A percentile compares a stretch with the other conserved stretches of the same genome.
phyloP scores from a whole-genome alignment of 306 rosid species.

The Cicer bijugum region DNA sequence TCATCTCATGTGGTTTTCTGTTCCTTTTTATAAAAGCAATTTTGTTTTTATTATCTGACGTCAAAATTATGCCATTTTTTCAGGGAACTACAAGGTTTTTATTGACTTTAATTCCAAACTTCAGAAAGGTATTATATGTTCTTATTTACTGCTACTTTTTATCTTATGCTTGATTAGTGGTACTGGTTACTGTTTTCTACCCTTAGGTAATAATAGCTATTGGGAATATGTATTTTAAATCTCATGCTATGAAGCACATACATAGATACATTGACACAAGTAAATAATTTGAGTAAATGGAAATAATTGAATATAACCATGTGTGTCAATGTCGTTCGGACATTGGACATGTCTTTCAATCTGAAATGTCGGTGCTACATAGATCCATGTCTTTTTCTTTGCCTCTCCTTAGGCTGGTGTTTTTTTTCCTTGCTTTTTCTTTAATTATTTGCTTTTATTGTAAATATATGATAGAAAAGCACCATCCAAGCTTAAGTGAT shows the following conservation, averaged over 20 bases:
- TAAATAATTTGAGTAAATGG: no score
- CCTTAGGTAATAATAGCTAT: not conserved
- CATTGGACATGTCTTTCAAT: no score
- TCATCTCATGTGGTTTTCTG: not conserved
- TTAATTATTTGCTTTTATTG: not conserved
- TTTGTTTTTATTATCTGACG: slow-evolving; percentile 23
- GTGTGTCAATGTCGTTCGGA: no score
- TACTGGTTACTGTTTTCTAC: not conserved
- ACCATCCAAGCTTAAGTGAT: not conserved
- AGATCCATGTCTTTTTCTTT: not conserved
- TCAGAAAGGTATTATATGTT: slow-evolving; percentile 79
- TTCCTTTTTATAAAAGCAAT: not conserved
- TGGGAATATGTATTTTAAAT: not conserved
- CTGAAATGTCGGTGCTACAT: no score
- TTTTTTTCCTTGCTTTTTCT: not conserved
- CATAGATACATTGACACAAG: no score
- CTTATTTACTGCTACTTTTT: not conserved
- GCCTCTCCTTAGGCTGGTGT: slow-evolving; percentile 10
- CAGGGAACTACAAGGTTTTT: slow-evolving; percentile 84
- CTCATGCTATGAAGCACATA: not conserved
- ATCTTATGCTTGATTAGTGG: not conserved
- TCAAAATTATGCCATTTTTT: slow-evolving; percentile 27
- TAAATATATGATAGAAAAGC: not conserved
- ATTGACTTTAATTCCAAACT: slow-evolving; percentile 76
- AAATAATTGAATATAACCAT: no score